phyloP scores from a whole-genome alignment of 768 basidiomycete genomes.

The Lactarius trivialis region DNA sequence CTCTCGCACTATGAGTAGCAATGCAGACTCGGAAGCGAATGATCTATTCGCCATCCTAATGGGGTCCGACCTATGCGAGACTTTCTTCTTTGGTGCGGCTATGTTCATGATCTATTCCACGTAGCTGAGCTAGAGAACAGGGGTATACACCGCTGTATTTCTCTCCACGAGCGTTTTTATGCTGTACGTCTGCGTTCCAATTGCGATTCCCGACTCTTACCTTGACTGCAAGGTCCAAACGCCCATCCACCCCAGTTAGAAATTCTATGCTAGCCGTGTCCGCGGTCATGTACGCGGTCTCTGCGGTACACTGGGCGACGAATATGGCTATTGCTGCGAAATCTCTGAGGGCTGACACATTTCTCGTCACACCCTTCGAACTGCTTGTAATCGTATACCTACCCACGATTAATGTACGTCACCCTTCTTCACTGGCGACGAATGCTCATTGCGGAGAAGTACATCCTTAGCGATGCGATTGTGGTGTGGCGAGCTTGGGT shows the following conservation, averaged over 20 bases:
- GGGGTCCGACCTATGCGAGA: not conserved
- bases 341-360: not conserved
- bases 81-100: slow-evolving; percentile 3
- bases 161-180: not conserved
- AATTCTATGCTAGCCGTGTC: not conserved
- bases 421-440: not conserved
- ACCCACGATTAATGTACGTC: slow-evolving; percentile 3
- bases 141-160: not conserved
- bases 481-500: slow-evolving; percentile 16
- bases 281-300: not conserved
- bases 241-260: not conserved
- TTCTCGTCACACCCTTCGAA: not conserved
- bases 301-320: not conserved
- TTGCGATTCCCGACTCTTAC: not conserved
- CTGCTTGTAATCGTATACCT: not conserved
- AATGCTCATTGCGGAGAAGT: not conserved
- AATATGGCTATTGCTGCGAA: not conserved
- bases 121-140: not conserved
- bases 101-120: too few relatives aligned
- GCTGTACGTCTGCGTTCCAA: not conserved
- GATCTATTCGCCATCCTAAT: not conserved
- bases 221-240: not conserved
- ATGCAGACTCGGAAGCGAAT: not conserved
- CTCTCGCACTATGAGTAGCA: not conserved
- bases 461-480: slow-evolving; percentile 2